Base-by-base conservation (phyloP, 1,139 yeast genomes). In the Magnusiomyces paraingens region DNA sequence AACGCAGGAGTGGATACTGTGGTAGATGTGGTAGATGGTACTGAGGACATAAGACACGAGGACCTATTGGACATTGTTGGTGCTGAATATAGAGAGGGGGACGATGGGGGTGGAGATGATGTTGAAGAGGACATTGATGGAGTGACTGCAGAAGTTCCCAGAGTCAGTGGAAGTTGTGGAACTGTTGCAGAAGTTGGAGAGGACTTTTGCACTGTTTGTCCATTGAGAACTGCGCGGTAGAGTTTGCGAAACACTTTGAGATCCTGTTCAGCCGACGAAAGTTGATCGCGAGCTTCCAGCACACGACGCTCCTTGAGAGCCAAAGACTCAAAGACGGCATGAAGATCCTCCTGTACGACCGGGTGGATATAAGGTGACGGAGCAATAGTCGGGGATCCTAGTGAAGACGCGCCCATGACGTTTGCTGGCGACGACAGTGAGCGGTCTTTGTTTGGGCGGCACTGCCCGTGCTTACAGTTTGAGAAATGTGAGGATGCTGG, bases 271-370 rank as follows among this genome's bases (percentile, higher is more conserved):
- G 69, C 68, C n/a, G 59, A 60, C 32, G 51, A 55, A 40, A 68
- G 62, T 26, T 56, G 61, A 52, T 70, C 71, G 22, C 61, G 59
- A 14, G 73, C 72, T 56, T 70, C 73, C 35, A 70, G 61, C 26
- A 69, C 71, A 22, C 66, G 62, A 10, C 73, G 65, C 55, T 70
- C 73, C 53, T 70, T 69, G 57, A 63, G 62, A 22, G 73, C 73
- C 56, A 70, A 62, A 32, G 64, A 57, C 35, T 64, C 68, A 52
- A 70, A 64, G 10, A 70, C 59, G 49, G 67, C 69, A 58, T 70
- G 72, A 26, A 69, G 55, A 50, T 61, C 62, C 12, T 66, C 63
- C 39, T 61, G 61, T 1, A 64, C 56, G 39, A 35, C 21, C 55
- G 58, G 46, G 18, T 61, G 55, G 18, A 62, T 57, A 52, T 60